phyloP scores from a whole-genome alignment of 129 eudicot genomes.

The Pseudognaphalium luteoalbum region DNA sequence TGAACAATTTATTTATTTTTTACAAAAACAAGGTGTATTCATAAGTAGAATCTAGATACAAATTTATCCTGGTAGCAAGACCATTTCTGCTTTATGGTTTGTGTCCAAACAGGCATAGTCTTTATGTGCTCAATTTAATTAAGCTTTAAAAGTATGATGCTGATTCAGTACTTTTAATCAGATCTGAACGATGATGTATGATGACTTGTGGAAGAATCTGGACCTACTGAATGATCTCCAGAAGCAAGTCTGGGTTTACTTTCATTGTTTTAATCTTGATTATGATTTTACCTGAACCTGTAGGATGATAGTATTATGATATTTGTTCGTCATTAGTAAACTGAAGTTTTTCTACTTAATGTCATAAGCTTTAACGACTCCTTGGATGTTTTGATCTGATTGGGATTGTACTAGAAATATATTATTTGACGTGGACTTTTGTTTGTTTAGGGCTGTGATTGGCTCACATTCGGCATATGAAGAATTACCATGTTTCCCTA shows the following conservation, averaged over 20 bases:
- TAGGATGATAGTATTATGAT: slow-evolving; percentile 25
- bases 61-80: not conserved
- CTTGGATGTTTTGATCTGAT: not conserved
- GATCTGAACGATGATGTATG: slow-evolving; percentile 88
- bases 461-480: slow-evolving; percentile 49
- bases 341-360: slow-evolving; percentile 7
- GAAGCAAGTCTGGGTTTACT: slow-evolving; percentile 35
- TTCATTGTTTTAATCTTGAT: slow-evolving; percentile 17
- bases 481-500: slow-evolving; percentile 36
- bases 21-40: not conserved
- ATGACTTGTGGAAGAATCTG: slow-evolving; percentile 62
- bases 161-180: slow-evolving; percentile 70
- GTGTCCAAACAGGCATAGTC: slow-evolving; percentile 1
- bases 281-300: slow-evolving; percentile 10
- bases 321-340: slow-evolving; percentile 10
- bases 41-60: not conserved
- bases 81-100: not conserved
- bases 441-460: slow-evolving; percentile 80
- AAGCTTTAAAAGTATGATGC: slow-evolving; percentile 40
- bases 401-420: slow-evolving; percentile 13
- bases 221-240: slow-evolving; percentile 48
- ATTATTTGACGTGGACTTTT: slow-evolving; percentile 45
- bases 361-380: not conserved
- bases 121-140: slow-evolving; percentile 19
- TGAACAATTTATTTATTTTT: too few relatives aligned